Base-by-base conservation (phyloP, 1,284 basidiomycete species). In the Irpex sp. region DNA sequence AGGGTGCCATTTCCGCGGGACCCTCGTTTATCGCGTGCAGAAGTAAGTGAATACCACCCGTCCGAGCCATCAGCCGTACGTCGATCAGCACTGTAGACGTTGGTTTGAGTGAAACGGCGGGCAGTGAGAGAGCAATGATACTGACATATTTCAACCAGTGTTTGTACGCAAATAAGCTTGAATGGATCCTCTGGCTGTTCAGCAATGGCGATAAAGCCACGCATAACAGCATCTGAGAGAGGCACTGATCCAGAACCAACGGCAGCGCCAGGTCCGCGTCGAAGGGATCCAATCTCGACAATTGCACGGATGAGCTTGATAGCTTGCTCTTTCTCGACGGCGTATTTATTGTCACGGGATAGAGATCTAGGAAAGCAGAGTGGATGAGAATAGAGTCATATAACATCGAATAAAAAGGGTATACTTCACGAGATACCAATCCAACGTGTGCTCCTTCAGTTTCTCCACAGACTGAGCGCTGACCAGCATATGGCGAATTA, bases 121-220 rank as follows among this genome's bases (percentile, higher is more conserved):
- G 15, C 36, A 36, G 5, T 37, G 19, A 51, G 11, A 11, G 6
- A 2, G 19, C 47, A 51, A 4, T 21, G 26, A 8, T 17, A 60
- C 63, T 66, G 67, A 95, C 95, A 79, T 57, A 98, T 92, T 79
- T 99, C 97, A 0, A 93, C 86, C 57, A 99, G 77, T 0, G 96
- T 98, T 76, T 97, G 90, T 48, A 98, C 83, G 63, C 90, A 94
- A 58, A 97, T 86, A 2, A 85, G 82, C 62, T 90, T 84, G 71
- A 99, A 91, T 1, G 92, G 89, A 72, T 99, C 97, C 66, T 99
- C 97, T 4, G 86, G 81, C 64, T 96, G 93, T 73, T 99, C 96
- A 0, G 96, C 94, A 4, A 97, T 86, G n/a, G 95, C 92, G 57
- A 98, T 89, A 8, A 99, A 78, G 2, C 94, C 91, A 38, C 97